phyloP scores from a whole-genome alignment of 441 rosid species.

The Arabidopsis lyrata region DNA sequence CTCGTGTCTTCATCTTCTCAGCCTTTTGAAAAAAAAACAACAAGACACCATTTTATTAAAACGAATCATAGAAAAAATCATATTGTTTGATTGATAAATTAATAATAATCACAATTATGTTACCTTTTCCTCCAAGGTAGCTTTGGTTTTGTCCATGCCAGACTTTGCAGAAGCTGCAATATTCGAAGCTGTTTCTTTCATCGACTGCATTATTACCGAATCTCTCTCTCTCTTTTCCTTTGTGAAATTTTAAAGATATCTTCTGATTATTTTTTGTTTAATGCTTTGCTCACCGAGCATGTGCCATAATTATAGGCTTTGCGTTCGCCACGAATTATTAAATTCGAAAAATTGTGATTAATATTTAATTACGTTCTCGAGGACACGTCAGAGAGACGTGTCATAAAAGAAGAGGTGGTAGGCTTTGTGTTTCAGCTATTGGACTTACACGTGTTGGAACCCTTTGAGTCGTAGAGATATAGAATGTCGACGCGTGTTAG shows the following conservation, averaged over 20 bases:
- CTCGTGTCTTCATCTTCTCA: slow-evolving; percentile 59
- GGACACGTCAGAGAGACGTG: slow-evolving; percentile 34
- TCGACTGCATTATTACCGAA: slow-evolving; percentile 55
- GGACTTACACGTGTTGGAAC: slow-evolving; percentile 34
- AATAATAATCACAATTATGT: neutral
- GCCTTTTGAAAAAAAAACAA: slow-evolving; percentile 46
- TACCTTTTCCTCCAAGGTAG: slow-evolving; percentile 66
- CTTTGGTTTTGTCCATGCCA: slow-evolving; percentile 76
- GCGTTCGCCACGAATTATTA: slow-evolving; percentile 15
- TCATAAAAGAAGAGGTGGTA: slow-evolving; percentile 31
- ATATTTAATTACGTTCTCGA: slow-evolving; percentile 28
- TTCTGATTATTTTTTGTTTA: neutral
- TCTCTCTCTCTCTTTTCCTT: neutral
- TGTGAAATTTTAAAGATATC: neutral
- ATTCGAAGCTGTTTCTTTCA: slow-evolving; percentile 70
- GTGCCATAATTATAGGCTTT: slow-evolving; percentile 28
- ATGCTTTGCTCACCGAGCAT: slow-evolving; percentile 13
- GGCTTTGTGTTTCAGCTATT: slow-evolving; percentile 31
- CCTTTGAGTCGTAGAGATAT: slow-evolving; percentile 8
- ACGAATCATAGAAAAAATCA: neutral
- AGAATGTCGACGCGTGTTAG: slow-evolving; percentile 14
- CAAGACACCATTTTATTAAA: neutral
- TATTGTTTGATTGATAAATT: neutral
- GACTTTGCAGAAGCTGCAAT: slow-evolving; percentile 71
- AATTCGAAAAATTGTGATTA: slow-evolving; percentile 6